Evolutionary conservation across 2,329 filamentous ascomycete genomes (phyloP), one percentile per base, ranked within the genome.

Genomic region (Pseudocercospora fuligena): DNA sequence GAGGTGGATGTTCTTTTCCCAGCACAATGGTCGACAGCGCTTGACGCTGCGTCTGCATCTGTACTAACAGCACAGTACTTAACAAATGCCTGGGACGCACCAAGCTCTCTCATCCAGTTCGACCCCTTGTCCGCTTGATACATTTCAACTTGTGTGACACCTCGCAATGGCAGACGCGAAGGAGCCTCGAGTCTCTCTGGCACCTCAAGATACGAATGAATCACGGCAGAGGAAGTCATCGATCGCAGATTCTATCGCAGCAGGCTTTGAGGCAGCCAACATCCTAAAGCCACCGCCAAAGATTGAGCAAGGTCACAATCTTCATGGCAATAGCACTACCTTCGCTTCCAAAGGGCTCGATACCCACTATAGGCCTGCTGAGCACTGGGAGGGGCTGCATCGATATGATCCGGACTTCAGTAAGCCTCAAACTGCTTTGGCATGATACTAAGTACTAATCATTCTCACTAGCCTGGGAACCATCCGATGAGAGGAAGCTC

Each of bases 331-430:
- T 53, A 67, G 65, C 63, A 69, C 67, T 2, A 69, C 67, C 1
- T 69, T 69, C 46, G 67, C 67, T 12, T 69, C 67, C 1, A 46
- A 59, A 60, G 67, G 67, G 7, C 62, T 72, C 27, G 69, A 68
- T 16, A 53, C 27, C 5, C 70, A 67, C 66, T 74, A 74, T 64
- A 66, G 65, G 46, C 73, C 73, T 14, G 66, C 65, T 16, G 67
- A 71, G 11, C 23, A 58, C 5, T 90, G 89, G 70, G 87, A 90
- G 72, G 86, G 86, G 2, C 76, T 81, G 8, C 87, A 89, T 75
- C 81, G 87, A 59, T 89, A 84, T 73, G 87, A 89, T 70, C 86
- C 87, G 0, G 74, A 80, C 1, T 86, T 84, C 53, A 29, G 27
- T n/a, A 49, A 27, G 60, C 23, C 33, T 3, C 12, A 36, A 36